Percentiles rank a stretch among this genome's conserved stretches.
Conservation (phyloP, 1,284 basidiomycete species). For the Boletellus dicymbophilus region DNA sequence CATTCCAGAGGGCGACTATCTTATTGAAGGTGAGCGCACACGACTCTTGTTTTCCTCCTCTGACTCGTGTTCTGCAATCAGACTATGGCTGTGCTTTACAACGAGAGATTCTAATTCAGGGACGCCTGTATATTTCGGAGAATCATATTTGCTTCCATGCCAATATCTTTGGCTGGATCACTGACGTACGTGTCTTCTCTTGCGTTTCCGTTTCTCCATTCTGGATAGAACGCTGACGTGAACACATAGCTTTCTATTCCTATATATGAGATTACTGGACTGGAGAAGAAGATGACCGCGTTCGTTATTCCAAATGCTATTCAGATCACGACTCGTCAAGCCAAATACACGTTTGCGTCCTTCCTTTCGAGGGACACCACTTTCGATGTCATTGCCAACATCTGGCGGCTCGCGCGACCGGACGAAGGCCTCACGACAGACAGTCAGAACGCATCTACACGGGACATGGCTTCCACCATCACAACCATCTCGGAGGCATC, state of each 20-base stretch:
- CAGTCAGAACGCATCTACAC: constrained; percentile 21
- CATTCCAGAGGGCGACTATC: constrained; percentile 95
- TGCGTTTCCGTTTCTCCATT: neutral
- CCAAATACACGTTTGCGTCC: constrained; percentile 93
- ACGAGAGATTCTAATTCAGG: constrained; percentile 96
- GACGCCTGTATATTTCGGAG: constrained; percentile 95
- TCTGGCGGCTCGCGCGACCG: constrained; percentile 92
- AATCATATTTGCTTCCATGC: constrained; percentile 99
- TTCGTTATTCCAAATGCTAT: constrained; percentile 99
- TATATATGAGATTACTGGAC: constrained; percentile 85
- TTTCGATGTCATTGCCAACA: constrained; percentile 94
- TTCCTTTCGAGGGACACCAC: constrained; percentile 97
- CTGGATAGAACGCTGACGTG: constrained; percentile 9
- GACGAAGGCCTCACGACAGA: constrained; percentile 49
- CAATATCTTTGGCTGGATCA: constrained; percentile 99
- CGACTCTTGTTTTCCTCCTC: constrained; percentile 3
- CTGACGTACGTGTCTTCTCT: constrained; percentile 70
- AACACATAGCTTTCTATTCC: constrained; percentile 94
- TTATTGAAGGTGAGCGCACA: constrained; percentile 83
- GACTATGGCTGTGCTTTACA: constrained; percentile 98
- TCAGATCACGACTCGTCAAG: constrained; percentile 80
- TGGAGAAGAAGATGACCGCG: constrained; percentile 99
- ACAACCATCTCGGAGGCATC: constrained; percentile 23
- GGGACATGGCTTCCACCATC: constrained; percentile 21
- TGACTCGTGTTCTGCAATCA: constrained; percentile 34